Evolutionary conservation across 768 basidiomycete genomes (phyloP).

Genomic region (Leucocoprinus leucothites): DNA sequence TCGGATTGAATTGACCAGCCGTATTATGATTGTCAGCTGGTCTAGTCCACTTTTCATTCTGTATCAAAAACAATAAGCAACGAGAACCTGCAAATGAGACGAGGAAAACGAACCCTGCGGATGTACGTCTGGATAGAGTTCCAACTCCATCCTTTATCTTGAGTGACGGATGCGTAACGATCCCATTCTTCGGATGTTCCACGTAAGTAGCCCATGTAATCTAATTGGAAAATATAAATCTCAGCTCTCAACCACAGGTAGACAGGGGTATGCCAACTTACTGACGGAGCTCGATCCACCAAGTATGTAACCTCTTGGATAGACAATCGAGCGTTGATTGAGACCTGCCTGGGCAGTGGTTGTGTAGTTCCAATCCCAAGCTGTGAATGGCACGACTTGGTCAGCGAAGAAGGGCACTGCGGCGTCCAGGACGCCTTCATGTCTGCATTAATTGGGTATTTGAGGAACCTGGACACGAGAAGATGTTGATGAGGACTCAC

Average conservation of each 20-base stretch:
- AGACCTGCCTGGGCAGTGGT: constrained; percentile 28
- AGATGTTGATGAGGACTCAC: constrained; percentile 7
- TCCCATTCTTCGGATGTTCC: constrained; percentile 27
- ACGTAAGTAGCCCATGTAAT: constrained; percentile 20
- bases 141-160: constrained; percentile 33
- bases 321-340: constrained; percentile 21
- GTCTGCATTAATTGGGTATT: background rate
- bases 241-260: background rate
- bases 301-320: constrained; percentile 26
- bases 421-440: constrained; percentile 7
- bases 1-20: constrained; percentile 28
- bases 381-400: constrained; percentile 11
- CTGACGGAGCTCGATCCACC: constrained; percentile 31
- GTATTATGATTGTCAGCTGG: constrained; percentile 30
- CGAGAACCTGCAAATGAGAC: constrained; percentile 2
- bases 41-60: constrained; percentile 26
- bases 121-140: constrained; percentile 21
- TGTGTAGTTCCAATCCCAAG: constrained; percentile 34
- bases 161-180: constrained; percentile 23
- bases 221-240: background rate
- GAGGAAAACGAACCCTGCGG: background rate
- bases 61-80: background rate
- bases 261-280: constrained; percentile 15
- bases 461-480: background rate
- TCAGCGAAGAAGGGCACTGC: constrained; percentile 11